Conservation (phyloP, 2,329 filamentous ascomycete genomes). For the Clonostachys byssicola region DNA sequence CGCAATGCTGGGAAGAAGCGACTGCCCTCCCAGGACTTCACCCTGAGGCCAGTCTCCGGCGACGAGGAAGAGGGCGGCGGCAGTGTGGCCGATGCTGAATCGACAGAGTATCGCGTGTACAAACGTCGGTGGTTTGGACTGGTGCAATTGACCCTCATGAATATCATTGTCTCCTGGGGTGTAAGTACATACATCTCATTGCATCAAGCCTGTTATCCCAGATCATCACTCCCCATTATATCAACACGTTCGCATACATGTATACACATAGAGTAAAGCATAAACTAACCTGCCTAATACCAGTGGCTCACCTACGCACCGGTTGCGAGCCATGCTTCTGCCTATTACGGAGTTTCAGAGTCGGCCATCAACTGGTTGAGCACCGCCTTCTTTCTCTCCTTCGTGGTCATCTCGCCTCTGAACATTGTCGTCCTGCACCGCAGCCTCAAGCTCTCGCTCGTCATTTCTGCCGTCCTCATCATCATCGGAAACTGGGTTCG, state of each 20-base stretch:
- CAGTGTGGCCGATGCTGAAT: slow-evolving; percentile 3
- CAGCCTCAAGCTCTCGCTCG: slow-evolving; percentile 75
- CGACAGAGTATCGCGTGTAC: slow-evolving; percentile 50
- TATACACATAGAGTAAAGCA: neutral
- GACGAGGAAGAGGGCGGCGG: slow-evolving; percentile 4
- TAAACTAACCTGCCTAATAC: neutral
- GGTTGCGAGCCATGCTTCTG: slow-evolving; percentile 67
- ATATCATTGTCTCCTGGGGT: slow-evolving; percentile 93
- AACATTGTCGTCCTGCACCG: slow-evolving; percentile 75
- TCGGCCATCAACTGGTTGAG: slow-evolving; percentile 89
- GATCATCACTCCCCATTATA: neutral
- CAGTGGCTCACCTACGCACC: slow-evolving; percentile 93
- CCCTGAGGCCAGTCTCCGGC: slow-evolving; percentile 5
- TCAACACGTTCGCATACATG: neutral
- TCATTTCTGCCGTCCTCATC: slow-evolving; percentile 67
- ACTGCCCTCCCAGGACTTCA: slow-evolving; percentile 18
- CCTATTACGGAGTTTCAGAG: slow-evolving; percentile 72
- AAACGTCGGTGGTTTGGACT: slow-evolving; percentile 88
- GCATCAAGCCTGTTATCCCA: no score
- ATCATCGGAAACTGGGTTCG: slow-evolving; percentile 89
- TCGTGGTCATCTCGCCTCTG: slow-evolving; percentile 67
- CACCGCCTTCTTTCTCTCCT: slow-evolving; percentile 83
- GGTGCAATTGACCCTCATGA: slow-evolving; percentile 77
- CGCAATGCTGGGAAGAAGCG: slow-evolving; percentile 17
- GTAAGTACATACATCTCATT: slow-evolving; percentile 48